Percentiles rank a stretch among this genome's conserved stretches.
phyloP scores from a whole-genome alignment of 208 protist species.

The Trypanosoma lewisi region DNA sequence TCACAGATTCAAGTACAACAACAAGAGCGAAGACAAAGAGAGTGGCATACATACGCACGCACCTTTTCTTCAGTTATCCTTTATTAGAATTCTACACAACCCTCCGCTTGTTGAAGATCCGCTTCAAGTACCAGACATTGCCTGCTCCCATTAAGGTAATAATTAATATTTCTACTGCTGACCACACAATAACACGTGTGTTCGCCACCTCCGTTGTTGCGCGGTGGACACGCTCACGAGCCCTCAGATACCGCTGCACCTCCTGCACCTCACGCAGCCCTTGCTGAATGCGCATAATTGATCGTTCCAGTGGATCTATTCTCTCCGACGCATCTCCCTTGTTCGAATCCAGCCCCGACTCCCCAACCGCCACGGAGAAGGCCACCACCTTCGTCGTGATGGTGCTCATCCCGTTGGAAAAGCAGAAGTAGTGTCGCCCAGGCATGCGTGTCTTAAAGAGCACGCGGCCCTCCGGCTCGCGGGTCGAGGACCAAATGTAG shows the following conservation, averaged over 20 bases:
- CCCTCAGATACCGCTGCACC: constrained; percentile 68
- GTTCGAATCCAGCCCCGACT: constrained; percentile 3
- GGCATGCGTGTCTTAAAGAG: constrained; percentile 71
- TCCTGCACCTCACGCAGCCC: constrained; percentile 72
- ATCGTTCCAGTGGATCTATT: constrained; percentile 51
- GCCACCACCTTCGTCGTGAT: constrained; percentile 77
- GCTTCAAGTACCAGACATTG: constrained; percentile 74
- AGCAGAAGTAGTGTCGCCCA: constrained; percentile 82
- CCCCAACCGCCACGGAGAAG: constrained; percentile 63
- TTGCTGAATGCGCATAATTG: constrained; percentile 60
- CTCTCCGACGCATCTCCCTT: neutral
- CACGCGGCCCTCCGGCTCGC: constrained; percentile 60
- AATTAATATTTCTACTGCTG: constrained; percentile 64
- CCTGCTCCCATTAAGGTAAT: constrained; percentile 64
- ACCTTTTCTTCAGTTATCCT: neutral
- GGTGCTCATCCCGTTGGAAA: constrained; percentile 87
- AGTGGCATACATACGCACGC: neutral
- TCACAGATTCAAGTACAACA: no score
- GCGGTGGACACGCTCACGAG: constrained; percentile 71
- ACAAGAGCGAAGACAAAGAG: constrained; percentile 2
- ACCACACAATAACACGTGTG: constrained; percentile 77
- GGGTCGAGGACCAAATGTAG: constrained; percentile 54
- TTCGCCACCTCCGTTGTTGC: constrained; percentile 81
- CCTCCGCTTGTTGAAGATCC: constrained; percentile 75
- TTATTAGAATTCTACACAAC: constrained; percentile 43